Evolutionary conservation across 768 basidiomycete genomes (phyloP).

Genomic region (Lactifluus hygrophoroides): DNA sequence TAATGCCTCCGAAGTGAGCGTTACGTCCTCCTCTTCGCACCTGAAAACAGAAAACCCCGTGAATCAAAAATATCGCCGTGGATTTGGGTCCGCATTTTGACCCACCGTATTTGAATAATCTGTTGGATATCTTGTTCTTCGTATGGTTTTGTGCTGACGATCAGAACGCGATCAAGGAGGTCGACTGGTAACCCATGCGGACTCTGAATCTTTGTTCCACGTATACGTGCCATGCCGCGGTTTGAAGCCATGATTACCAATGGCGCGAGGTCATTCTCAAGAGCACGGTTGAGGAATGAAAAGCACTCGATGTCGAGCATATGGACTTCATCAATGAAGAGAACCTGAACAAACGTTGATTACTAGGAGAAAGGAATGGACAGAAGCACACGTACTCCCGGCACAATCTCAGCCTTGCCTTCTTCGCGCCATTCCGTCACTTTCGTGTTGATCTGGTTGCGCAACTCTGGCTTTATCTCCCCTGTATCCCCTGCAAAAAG

Average conservation of each 20-base stretch:
- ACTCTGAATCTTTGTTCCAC: constrained; percentile 89
- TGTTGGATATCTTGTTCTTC: constrained; percentile 74
- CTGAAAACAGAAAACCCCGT: constrained; percentile 30
- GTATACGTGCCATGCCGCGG: constrained; percentile 87
- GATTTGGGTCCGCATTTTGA: background rate
- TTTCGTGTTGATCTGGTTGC: constrained; percentile 94
- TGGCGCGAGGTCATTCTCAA: constrained; percentile 89
- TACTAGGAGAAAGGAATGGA: background rate
- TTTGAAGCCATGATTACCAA: constrained; percentile 99
- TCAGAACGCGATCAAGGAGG: constrained; percentile 89
- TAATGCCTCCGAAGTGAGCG: constrained; percentile 61
- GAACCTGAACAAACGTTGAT: constrained; percentile 46
- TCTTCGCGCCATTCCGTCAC: constrained; percentile 98
- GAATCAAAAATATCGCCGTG: background rate
- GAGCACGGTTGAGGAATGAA: constrained; percentile 93
- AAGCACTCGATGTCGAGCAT: constrained; percentile 99
- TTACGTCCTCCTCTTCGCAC: constrained; percentile 93
- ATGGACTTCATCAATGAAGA: constrained; percentile 98
- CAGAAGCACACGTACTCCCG: constrained; percentile 56
- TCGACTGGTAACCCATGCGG: constrained; percentile 95
- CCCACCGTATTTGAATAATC: constrained; percentile 87
- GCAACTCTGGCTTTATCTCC: constrained; percentile 95
- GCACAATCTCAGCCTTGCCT: constrained; percentile 96
- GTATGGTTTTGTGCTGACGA: constrained; percentile 91
- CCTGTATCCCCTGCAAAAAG: constrained; percentile 94